Evolutionary conservation across 2,329 filamentous ascomycete genomes (phyloP).

Genomic region (Microsporum canis): DNA sequence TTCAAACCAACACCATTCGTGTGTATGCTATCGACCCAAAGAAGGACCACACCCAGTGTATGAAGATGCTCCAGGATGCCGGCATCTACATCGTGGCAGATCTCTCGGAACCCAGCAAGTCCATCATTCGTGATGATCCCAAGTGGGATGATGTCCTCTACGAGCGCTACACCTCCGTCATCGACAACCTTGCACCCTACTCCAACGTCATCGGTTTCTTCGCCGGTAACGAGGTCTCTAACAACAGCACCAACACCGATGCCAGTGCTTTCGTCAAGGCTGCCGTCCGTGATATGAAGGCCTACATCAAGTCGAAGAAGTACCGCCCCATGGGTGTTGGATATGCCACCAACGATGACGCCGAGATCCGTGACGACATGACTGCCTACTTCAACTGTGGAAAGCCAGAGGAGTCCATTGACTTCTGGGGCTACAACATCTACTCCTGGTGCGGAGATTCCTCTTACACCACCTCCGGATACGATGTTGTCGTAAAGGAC

Average conservation of each 20-base stretch:
- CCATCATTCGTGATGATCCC: conserved; percentile 73
- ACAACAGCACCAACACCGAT: conserved; percentile 74
- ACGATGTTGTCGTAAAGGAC: conserved; percentile 69
- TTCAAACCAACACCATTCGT: conserved; percentile 85
- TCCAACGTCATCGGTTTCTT: conserved; percentile 95
- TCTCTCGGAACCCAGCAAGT: conserved; percentile 65
- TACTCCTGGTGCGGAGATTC: conserved; percentile 97
- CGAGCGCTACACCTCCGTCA: conserved; percentile 67
- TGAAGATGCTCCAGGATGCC: conserved; percentile 66
- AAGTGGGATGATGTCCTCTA: conserved; percentile 70
- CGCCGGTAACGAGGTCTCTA: conserved; percentile 93
- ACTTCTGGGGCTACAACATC: conserved; percentile 99
- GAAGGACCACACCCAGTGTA: conserved; percentile 68
- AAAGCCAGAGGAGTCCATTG: conserved; percentile 54
- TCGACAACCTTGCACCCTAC: conserved; percentile 73
- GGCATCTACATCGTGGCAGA: conserved; percentile 96
- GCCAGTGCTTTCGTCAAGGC: conserved; percentile 95
- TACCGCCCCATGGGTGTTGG: conserved; percentile 77
- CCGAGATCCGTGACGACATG: conserved; percentile 66
- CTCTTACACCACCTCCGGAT: conserved; percentile 64
- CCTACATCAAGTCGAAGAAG: conserved; percentile 71
- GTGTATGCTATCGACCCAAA: conserved; percentile 85
- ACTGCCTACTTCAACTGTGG: conserved; percentile 88
- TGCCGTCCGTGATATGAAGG: conserved; percentile 89
- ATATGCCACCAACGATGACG: conserved; percentile 92